phyloP scores from a whole-genome alignment of 306 rosid species.

The Medicago lupulina region DNA sequence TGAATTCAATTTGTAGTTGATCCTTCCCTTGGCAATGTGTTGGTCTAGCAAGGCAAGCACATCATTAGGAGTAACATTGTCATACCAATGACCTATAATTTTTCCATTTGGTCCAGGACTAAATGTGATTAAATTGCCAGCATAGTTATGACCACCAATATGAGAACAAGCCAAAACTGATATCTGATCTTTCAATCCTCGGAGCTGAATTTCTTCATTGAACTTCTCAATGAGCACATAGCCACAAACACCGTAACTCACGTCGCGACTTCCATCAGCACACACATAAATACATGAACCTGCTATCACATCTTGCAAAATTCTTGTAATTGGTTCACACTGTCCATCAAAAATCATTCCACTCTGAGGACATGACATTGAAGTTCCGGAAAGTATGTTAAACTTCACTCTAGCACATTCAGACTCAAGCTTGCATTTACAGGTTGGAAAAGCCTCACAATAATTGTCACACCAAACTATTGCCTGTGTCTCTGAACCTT shows the following conservation, averaged over 20 bases:
- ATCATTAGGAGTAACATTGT: slow-evolving; percentile 87
- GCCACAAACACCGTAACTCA: slow-evolving; percentile 95
- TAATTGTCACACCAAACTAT: no score
- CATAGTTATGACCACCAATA: slow-evolving; percentile 93
- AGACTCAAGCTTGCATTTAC: no score
- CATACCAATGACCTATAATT: slow-evolving; percentile 90
- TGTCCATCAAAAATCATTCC: no score
- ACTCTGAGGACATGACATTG: no score
- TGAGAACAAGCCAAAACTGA: slow-evolving; percentile 82
- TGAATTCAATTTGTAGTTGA: no score
- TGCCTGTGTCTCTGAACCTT: no score
- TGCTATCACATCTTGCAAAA: slow-evolving; percentile 51
- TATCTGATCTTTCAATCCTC: slow-evolving; percentile 70
- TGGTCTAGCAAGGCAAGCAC: slow-evolving; percentile 83
- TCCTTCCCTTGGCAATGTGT: slow-evolving; percentile 82
- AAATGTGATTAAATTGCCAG: slow-evolving; percentile 85
- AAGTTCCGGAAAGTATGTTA: no score
- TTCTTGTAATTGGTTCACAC: no score
- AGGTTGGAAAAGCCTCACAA: no score
- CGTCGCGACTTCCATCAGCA: slow-evolving; percentile 90
- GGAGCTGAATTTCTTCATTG: slow-evolving; percentile 63
- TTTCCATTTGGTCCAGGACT: slow-evolving; percentile 71
- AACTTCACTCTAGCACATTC: no score
- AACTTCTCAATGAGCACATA: slow-evolving; percentile 74
- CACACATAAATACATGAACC: slow-evolving; percentile 88